Conservation (phyloP, 257 asterid species). For the Jacaranda copaia region DNA sequence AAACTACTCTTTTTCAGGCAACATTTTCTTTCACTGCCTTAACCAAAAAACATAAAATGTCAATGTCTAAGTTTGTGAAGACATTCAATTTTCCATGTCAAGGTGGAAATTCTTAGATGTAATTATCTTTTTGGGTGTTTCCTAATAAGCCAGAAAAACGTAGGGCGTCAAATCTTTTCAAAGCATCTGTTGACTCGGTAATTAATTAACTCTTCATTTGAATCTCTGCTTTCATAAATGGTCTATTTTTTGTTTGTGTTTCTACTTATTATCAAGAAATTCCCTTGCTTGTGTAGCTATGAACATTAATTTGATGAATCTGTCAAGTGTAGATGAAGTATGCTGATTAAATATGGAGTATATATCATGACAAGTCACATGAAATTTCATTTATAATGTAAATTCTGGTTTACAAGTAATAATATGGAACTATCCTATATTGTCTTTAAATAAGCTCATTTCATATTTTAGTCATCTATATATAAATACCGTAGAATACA, state of each 20-base stretch:
- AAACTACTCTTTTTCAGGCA: no score
- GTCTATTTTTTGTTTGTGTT: constrained; percentile 1
- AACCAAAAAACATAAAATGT: no score
- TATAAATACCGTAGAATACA: neutral
- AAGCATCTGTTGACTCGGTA: constrained; percentile 90
- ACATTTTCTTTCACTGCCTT: no score
- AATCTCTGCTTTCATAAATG: constrained; percentile 15
- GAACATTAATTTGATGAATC: no score
- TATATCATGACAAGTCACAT: no score
- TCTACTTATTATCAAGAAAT: neutral
- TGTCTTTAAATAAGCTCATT: constrained; percentile 18
- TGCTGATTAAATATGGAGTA: no score
- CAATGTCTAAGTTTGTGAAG: neutral
- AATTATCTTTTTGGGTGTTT: constrained; percentile 64
- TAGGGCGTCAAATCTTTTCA: constrained; percentile 85
- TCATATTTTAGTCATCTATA: constrained; percentile 1
- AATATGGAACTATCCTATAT: neutral
- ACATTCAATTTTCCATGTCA: constrained; percentile 4
- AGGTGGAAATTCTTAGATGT: neutral
- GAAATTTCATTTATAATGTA: no score
- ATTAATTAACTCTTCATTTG: constrained; percentile 37
- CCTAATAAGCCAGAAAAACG: constrained; percentile 97
- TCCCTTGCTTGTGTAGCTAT: constrained; percentile 7
- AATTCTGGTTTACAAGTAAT: no score
- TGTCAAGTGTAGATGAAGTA: no score